Percentiles rank a stretch among this genome's conserved stretches.
Evolutionary conservation across 345 rosid genomes (phyloP).

Genomic region (Trapa incisa): DNA sequence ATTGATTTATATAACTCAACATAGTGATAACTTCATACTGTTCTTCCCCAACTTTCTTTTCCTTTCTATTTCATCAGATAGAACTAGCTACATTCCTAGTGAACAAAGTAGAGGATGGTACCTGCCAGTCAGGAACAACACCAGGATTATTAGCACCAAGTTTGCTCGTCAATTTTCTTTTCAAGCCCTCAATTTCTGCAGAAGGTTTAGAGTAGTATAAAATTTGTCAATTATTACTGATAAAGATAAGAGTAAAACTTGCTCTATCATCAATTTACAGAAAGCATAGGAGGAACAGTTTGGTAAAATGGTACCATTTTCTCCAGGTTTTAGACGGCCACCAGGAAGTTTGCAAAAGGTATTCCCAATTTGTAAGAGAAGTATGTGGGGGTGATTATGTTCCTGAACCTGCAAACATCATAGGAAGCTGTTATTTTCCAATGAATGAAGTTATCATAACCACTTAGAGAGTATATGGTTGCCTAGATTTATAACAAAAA

Average conservation of each 20-base stretch:
- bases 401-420: slow-evolving; percentile 66
- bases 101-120: slow-evolving; percentile 14
- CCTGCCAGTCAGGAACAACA: slow-evolving; percentile 96
- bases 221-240: neutral
- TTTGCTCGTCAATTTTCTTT: slow-evolving; percentile 88
- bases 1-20: neutral
- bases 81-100: neutral
- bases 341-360: slow-evolving; percentile 99
- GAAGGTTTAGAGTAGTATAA: neutral
- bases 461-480: neutral
- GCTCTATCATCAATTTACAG: neutral
- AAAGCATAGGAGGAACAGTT: neutral
- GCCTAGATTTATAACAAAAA: neutral
- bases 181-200: slow-evolving; percentile 84
- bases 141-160: slow-evolving; percentile 89
- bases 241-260: neutral
- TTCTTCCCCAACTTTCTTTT: neutral
- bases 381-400: slow-evolving; percentile 94
- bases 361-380: slow-evolving; percentile 90
- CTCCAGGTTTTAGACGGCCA: slow-evolving; percentile 92
- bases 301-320: slow-evolving; percentile 46
- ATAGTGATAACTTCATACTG: neutral
- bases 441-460: neutral
- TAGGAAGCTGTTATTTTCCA: slow-evolving; percentile 3
- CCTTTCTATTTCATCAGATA: neutral